phyloP scores from a whole-genome alignment of 2,329 filamentous ascomycete species.

The Dactylellina haptotyla region DNA sequence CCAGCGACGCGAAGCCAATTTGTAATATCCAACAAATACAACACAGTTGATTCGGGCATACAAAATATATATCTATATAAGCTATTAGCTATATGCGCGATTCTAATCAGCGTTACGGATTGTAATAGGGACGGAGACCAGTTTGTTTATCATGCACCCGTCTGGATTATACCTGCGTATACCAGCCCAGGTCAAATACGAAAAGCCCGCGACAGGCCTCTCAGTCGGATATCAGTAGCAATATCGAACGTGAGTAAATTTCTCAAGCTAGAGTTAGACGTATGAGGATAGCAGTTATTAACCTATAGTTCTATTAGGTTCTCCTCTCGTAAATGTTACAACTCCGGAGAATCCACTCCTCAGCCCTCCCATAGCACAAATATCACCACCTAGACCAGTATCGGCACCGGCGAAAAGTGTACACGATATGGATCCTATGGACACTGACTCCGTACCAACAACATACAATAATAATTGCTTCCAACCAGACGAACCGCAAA shows the following conservation, averaged over 20 bases:
- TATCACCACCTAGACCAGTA: conserved; percentile 15
- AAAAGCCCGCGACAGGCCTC: conserved; percentile 8
- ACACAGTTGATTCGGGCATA: too few relatives aligned
- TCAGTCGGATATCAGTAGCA: neutral
- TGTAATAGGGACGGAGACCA: conserved; percentile 19
- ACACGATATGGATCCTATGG: conserved; percentile 3
- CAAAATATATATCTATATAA: too few relatives aligned
- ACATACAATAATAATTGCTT: neutral
- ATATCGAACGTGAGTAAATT: neutral
- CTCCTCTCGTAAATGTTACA: neutral
- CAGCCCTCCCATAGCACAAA: conserved; percentile 11
- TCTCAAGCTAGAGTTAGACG: neutral
- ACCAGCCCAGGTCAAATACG: conserved; percentile 10
- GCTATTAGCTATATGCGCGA: too few relatives aligned
- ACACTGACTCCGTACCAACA: neutral
- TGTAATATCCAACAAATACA: too few relatives aligned
- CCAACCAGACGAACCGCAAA: neutral
- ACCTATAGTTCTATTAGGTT: neutral
- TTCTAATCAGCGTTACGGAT: neutral
- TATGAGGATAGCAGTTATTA: neutral
- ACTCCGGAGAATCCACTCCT: conserved; percentile 1
- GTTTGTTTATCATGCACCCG: conserved; percentile 19
- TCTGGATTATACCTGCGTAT: conserved; percentile 23
- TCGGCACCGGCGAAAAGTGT: conserved; percentile 2
- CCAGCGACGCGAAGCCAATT: too few relatives aligned